phyloP scores from a whole-genome alignment of 768 basidiomycete species.

The Boletus sp. region DNA sequence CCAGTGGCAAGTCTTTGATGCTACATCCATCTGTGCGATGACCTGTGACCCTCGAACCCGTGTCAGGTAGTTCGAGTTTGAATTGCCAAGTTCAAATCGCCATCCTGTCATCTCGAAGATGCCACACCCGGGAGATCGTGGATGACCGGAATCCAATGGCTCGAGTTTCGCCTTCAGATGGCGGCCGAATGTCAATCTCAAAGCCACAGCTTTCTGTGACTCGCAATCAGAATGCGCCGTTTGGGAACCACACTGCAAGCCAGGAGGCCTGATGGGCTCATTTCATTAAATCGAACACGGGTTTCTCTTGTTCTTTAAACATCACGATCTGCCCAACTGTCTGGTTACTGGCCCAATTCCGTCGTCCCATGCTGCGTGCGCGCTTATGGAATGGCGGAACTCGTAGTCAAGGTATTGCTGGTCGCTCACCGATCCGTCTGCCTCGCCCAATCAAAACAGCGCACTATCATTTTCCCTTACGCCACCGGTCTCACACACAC shows the following conservation, averaged over 20 bases:
- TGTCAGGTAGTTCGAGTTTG: not conserved
- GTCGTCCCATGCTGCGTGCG: not conserved
- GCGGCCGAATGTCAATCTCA: not conserved
- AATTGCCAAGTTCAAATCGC: not conserved
- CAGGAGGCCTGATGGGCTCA: not conserved
- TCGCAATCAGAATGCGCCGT: not conserved
- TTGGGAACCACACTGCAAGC: not conserved
- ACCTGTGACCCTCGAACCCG: not conserved
- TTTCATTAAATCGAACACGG: not conserved
- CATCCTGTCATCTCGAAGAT: not conserved
- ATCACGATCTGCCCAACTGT: not conserved
- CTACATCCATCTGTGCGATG: not conserved
- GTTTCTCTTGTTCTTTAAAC: not conserved
- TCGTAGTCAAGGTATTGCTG: constrained; percentile 20
- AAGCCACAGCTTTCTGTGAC: constrained; percentile 2
- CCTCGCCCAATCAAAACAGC: not conserved
- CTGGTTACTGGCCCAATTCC: not conserved
- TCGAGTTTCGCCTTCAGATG: not conserved
- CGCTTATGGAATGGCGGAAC: constrained; percentile 1
- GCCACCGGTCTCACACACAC: constrained; percentile 14
- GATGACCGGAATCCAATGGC: not conserved
- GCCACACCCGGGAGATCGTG: not conserved
- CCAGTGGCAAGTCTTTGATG: not conserved
- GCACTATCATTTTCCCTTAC: not conserved
- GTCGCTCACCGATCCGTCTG: not conserved